Conservation (phyloP, 208 protist species). For the Zelonia costaricensis region DNA sequence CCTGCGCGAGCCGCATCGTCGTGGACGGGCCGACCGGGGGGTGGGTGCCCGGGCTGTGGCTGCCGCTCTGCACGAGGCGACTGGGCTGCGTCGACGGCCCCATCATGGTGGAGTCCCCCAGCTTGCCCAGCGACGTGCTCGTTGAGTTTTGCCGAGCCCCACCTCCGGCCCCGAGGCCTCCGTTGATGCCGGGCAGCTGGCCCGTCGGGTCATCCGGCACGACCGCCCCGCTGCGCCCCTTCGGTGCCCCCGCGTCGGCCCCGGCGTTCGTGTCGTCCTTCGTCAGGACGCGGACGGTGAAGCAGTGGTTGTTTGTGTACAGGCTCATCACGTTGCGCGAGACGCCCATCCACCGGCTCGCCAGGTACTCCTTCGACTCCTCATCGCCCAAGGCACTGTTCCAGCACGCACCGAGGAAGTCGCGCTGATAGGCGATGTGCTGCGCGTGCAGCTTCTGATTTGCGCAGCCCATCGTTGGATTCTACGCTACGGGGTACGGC, state of each 20-base stretch:
- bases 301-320: conserved; percentile 53
- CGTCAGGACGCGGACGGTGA: conserved; percentile 33
- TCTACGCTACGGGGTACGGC: too few relatives aligned
- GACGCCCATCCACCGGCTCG: conserved; percentile 57
- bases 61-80: too few relatives aligned
- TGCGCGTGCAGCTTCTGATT: conserved; percentile 38
- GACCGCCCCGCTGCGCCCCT: not conserved
- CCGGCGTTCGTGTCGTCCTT: conserved; percentile 21
- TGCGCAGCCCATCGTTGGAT: conserved; percentile 25
- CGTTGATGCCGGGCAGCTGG: not conserved
- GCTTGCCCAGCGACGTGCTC: not conserved
- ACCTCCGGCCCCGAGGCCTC: conserved; percentile 3
- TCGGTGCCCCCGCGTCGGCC: not conserved
- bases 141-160: not conserved
- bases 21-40: too few relatives aligned
- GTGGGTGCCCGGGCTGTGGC: too few relatives aligned
- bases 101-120: too few relatives aligned
- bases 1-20: not conserved
- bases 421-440: conserved; percentile 55
- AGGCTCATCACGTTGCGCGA: conserved; percentile 46
- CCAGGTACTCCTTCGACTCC: conserved; percentile 37
- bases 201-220: conserved; percentile 1
- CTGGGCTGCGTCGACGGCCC: too few relatives aligned
- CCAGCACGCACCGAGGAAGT: conserved; percentile 61
- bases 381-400: conserved; percentile 42